phyloP scores from a whole-genome alignment of 768 basidiomycete genomes.

The Auricularia heimuer region DNA sequence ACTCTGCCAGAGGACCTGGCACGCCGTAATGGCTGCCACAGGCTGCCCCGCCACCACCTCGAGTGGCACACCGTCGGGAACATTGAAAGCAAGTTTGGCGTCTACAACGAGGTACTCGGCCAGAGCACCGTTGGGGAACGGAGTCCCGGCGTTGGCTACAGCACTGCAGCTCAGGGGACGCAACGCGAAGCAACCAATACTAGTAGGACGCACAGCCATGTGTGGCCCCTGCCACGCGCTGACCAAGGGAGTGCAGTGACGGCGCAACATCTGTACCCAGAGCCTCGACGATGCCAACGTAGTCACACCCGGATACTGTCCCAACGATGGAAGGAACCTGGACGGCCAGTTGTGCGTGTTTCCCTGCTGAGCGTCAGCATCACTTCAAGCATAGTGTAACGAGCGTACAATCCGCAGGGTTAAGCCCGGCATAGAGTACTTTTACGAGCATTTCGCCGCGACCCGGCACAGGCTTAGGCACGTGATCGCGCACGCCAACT shows the following conservation, averaged over 20 bases:
- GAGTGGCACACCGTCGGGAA: not conserved
- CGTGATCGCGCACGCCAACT: not conserved
- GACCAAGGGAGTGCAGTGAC: constrained; percentile 14
- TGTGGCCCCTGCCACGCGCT: constrained; percentile 19
- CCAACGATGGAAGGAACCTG: not conserved
- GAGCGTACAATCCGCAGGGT: not conserved
- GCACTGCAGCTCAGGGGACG: not conserved
- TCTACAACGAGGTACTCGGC: constrained; percentile 19
- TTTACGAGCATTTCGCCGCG: not conserved
- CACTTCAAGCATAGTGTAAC: not conserved
- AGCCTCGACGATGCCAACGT: constrained; percentile 17
- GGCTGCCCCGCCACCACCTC: constrained; percentile 11
- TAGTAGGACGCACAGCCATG: constrained; percentile 14
- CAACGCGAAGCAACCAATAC: not conserved
- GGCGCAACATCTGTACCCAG: constrained; percentile 12
- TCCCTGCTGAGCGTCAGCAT: not conserved
- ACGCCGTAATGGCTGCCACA: constrained; percentile 10
- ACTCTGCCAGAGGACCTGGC: constrained; percentile 9
- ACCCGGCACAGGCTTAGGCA: not conserved
- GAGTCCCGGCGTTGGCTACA: not conserved
- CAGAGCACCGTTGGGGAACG: constrained; percentile 15
- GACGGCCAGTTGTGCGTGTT: not conserved
- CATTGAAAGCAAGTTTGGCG: constrained; percentile 13
- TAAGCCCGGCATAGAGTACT: not conserved
- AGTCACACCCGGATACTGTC: constrained; percentile 18